phyloP scores from a whole-genome alignment of 306 rosid species.

The Boehmeria nivea region DNA sequence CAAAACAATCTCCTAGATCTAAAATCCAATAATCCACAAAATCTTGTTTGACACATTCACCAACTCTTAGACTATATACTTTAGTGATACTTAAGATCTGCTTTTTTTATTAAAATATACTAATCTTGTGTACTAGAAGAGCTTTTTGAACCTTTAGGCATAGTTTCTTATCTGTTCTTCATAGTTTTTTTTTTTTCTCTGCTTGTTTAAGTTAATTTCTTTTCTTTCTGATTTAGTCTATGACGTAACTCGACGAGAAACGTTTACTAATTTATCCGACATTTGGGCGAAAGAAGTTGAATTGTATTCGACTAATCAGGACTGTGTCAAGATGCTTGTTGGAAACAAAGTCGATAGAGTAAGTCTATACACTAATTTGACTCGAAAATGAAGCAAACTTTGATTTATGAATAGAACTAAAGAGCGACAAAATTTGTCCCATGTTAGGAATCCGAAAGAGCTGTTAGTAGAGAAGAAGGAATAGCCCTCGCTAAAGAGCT shows the following conservation, averaged over 20 bases:
- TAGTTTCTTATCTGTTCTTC: background rate
- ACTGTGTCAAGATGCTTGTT: slow-evolving; percentile 84
- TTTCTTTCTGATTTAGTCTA: slow-evolving; percentile 40
- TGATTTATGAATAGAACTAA: slow-evolving; percentile 1
- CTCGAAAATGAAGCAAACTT: slow-evolving; percentile 11
- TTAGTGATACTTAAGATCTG: background rate
- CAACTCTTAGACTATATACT: background rate
- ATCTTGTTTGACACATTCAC: background rate
- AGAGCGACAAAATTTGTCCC: background rate
- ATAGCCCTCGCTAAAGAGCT: slow-evolving; percentile 70
- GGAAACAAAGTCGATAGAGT: slow-evolving; percentile 96
- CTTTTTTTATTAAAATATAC: background rate
- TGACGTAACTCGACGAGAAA: slow-evolving; percentile 86
- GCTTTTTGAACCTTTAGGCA: background rate
- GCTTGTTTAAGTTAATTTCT: background rate
- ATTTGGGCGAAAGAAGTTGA: slow-evolving; percentile 96
- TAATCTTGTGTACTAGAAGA: background rate
- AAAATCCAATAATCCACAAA: background rate
- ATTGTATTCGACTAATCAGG: slow-evolving; percentile 70
- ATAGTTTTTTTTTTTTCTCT: too few species aligned
- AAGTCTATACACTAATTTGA: slow-evolving; percentile 24
- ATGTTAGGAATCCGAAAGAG: slow-evolving; percentile 76
- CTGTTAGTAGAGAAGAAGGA: slow-evolving; percentile 89
- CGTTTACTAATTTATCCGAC: slow-evolving; percentile 73
- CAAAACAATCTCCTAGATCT: background rate